A percentile compares a stretch with the other conserved stretches of the same genome.
phyloP scores from a whole-genome alignment of 1,284 basidiomycete genomes.

The Pyrrhoderma lamaoense region DNA sequence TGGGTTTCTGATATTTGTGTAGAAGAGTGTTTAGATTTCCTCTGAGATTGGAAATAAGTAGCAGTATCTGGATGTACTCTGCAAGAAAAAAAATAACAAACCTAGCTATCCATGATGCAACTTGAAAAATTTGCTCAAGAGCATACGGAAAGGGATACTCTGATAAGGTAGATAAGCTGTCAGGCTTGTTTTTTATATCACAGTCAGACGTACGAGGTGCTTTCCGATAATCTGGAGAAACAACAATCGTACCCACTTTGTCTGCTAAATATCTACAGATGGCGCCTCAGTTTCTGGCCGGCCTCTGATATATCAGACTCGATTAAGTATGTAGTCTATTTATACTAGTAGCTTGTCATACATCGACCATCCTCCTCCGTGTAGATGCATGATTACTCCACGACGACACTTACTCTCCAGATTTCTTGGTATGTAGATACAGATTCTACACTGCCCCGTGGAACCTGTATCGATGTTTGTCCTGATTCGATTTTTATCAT shows the following conservation, averaged over 20 bases:
- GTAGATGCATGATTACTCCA: conserved; percentile 22
- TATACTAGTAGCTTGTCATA: conserved; percentile 13
- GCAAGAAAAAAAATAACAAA: conserved; percentile 7
- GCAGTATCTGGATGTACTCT: neutral
- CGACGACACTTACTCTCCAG: conserved; percentile 3
- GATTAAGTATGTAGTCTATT: neutral
- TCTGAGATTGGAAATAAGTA: conserved; percentile 3
- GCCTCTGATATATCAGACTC: conserved; percentile 15
- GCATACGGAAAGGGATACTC: conserved; percentile 24
- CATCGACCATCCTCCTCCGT: conserved; percentile 25
- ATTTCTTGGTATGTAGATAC: conserved; percentile 18
- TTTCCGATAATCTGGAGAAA: conserved; percentile 24
- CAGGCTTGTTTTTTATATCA: neutral
- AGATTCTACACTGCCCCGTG: conserved; percentile 19
- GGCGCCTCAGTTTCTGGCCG: conserved; percentile 23
- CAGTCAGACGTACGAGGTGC: conserved; percentile 19
- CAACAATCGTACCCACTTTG: conserved; percentile 21
- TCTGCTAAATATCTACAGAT: conserved; percentile 22
- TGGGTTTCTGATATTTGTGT: neutral
- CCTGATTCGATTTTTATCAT: conserved; percentile 14
- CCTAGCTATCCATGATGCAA: conserved; percentile 23
- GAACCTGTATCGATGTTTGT: conserved; percentile 18
- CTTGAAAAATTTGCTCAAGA: conserved; percentile 21
- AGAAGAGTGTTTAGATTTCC: conserved; percentile 17
- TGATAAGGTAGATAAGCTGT: neutral